phyloP scores from a whole-genome alignment of 2,329 filamentous ascomycete genomes.

The Apiospora rasikravindrae region DNA sequence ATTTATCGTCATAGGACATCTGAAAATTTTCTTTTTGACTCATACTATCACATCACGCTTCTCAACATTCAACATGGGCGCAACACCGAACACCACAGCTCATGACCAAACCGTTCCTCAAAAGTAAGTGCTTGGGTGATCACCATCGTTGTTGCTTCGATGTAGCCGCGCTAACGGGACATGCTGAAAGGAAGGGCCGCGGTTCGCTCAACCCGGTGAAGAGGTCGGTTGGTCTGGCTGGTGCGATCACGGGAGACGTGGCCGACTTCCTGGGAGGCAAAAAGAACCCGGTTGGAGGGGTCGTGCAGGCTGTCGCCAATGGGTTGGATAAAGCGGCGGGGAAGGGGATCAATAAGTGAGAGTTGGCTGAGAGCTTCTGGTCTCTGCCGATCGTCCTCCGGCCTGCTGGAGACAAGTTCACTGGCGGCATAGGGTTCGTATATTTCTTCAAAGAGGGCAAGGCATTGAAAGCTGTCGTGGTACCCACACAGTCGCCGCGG shows the following conservation, averaged over 20 bases:
- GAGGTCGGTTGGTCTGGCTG: not conserved
- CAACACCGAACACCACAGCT: not conserved
- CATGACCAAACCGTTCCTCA: not conserved
- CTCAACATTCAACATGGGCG: not conserved
- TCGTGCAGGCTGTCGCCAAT: not conserved
- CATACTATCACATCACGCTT: too few species aligned
- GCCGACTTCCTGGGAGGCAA: conserved; percentile 2
- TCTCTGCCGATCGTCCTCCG: not conserved
- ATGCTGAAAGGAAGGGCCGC: not conserved
- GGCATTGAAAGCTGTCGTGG: too few species aligned
- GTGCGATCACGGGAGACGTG: not conserved
- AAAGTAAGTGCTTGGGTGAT: not conserved
- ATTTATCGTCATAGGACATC: too few species aligned
- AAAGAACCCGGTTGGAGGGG: not conserved
- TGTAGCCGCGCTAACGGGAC: not conserved
- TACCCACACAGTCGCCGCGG: too few species aligned
- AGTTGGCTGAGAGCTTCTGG: not conserved
- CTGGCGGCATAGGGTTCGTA: too few species aligned
- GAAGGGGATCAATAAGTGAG: not conserved
- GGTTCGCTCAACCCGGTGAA: not conserved
- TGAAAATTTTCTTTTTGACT: too few species aligned
- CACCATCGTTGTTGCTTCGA: not conserved
- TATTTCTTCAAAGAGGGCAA: too few species aligned
- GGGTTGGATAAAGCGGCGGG: not conserved
- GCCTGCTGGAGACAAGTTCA: too few species aligned